Conservation (phyloP, 2,329 filamentous ascomycete species). For the Fusarium torulosum region DNA sequence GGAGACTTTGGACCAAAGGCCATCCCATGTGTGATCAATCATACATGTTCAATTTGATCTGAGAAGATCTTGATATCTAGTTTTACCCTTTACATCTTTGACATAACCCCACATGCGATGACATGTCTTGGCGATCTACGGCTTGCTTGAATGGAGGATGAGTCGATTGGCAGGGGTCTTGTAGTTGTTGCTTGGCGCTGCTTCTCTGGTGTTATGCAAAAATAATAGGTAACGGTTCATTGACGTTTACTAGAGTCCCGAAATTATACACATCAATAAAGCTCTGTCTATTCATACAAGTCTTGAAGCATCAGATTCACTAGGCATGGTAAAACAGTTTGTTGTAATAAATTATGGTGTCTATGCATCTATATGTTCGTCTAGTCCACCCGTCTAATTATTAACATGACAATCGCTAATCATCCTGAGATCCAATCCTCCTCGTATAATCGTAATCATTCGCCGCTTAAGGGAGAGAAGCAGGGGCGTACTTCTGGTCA, state of each 20-base stretch:
- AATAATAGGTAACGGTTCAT: no score
- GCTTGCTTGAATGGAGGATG: background rate
- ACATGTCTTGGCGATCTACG: slow-evolving; percentile 7
- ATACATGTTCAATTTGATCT: background rate
- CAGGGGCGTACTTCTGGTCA: slow-evolving; percentile 60
- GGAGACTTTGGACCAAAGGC: fast-evolving
- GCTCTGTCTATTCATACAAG: background rate
- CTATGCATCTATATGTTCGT: slow-evolving; percentile 11
- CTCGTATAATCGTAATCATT: background rate
- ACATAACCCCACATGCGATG: slow-evolving; percentile 4
- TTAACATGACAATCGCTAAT: slow-evolving; percentile 5
- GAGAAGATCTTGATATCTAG: slow-evolving; percentile 12
- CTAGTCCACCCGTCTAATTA: background rate
- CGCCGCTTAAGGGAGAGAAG: slow-evolving; percentile 31
- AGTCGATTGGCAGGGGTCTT: background rate
- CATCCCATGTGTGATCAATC: background rate
- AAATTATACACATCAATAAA: background rate
- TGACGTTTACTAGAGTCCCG: no score
- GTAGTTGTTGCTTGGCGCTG: background rate
- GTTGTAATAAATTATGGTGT: background rate
- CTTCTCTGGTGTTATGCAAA: no score
- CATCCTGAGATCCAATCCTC: background rate
- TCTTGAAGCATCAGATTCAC: background rate
- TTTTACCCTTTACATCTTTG: background rate
- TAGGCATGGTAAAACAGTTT: background rate